A percentile compares a stretch with the other conserved stretches of the same genome.
Evolutionary conservation across 805 yeast genomes (phyloP).

Genomic region (Kuraishia borneana): DNA sequence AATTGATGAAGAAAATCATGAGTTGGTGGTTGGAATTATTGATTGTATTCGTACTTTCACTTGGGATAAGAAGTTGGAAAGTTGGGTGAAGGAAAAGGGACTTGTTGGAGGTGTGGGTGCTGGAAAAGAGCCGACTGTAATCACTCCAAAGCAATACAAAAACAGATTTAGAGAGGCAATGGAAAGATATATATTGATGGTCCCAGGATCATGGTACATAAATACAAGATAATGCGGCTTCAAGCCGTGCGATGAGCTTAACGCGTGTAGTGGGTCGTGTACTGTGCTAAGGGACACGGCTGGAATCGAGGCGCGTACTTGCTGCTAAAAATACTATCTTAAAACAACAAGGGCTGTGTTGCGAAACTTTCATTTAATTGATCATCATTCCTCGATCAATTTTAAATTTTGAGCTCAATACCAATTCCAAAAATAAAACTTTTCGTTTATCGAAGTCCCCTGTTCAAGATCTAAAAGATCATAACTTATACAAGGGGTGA

Average conservation of each 20-base stretch:
- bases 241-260: not conserved
- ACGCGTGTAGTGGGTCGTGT: no score
- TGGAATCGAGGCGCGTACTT: no score
- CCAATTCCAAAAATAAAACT: no score
- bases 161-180: slow-evolving; percentile 93
- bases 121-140: slow-evolving; percentile 91
- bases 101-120: slow-evolving; percentile 71
- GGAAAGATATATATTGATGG: slow-evolving; percentile 92
- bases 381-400: no score
- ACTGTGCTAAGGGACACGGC: no score
- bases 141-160: slow-evolving; percentile 93
- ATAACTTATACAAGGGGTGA: no score
- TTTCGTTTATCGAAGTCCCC: no score
- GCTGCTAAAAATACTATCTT: no score
- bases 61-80: slow-evolving; percentile 96
- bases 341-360: no score
- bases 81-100: slow-evolving; percentile 96
- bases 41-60: slow-evolving; percentile 93
- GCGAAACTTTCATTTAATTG: no score
- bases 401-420: no score
- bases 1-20: slow-evolving; percentile 57
- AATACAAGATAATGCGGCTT: not conserved
- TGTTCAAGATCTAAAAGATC: no score
- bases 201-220: slow-evolving; percentile 49
- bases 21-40: slow-evolving; percentile 85